Evolutionary conservation across 2,329 filamentous ascomycete genomes (phyloP).

Genomic region (Aurifilum marmelostoma): DNA sequence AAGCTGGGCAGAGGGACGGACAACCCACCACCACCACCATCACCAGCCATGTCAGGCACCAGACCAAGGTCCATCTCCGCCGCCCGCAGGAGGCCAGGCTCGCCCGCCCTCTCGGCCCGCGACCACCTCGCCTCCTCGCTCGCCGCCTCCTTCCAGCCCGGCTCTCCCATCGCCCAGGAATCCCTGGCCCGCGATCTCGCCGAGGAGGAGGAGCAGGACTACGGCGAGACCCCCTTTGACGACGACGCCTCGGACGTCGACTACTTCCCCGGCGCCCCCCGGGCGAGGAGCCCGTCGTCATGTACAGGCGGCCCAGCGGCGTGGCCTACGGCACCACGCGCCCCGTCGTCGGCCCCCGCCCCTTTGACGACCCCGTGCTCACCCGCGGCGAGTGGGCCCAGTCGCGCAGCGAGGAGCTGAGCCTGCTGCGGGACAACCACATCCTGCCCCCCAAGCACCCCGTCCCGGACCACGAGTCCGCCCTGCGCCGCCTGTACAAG

Average conservation of each 20-base stretch:
- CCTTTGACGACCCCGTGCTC: constrained; percentile 50
- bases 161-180: constrained; percentile 68
- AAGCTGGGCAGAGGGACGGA: too few species aligned
- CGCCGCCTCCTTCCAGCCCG: constrained; percentile 57
- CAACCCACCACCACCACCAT: neutral
- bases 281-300: constrained; percentile 36
- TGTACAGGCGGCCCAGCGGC: constrained; percentile 77
- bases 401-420: constrained; percentile 61
- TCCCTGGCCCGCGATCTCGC: constrained; percentile 69
- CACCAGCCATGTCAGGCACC: neutral
- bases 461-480: constrained; percentile 38
- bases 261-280: constrained; percentile 44
- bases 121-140: constrained; percentile 38
- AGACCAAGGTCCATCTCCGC: constrained; percentile 14
- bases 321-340: constrained; percentile 74
- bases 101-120: constrained; percentile 11
- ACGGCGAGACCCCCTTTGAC: constrained; percentile 33
- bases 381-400: constrained; percentile 60
- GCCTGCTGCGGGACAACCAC: constrained; percentile 67
- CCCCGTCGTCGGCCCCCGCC: constrained; percentile 67
- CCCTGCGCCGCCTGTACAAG: constrained; percentile 46
- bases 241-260: constrained; percentile 39
- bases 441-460: constrained; percentile 64
- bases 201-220: constrained; percentile 48
- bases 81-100: neutral